Evolutionary conservation across 768 basidiomycete genomes (phyloP), one percentile per base, ranked within the genome.

Genomic region (Agaricus sinodeliciosus): DNA sequence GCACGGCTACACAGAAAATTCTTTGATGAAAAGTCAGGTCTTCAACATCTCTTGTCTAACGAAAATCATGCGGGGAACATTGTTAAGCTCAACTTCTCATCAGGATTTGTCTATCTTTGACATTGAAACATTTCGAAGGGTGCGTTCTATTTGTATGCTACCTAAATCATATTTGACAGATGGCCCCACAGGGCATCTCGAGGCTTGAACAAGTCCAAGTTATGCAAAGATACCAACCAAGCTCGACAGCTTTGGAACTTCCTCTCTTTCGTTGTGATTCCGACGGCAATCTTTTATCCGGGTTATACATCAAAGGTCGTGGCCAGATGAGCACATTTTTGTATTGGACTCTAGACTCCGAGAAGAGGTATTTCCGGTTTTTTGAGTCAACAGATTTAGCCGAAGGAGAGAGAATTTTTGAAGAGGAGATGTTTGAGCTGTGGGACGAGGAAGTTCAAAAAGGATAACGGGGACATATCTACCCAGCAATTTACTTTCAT

Each of bases 11-110:
- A 2, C 2, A n/a, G 26, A 28, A 26, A 13, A 12, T 13, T 15
- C 6, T 27, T 1, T n/a, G n/a, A n/a, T n/a, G n/a, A n/a, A n/a
- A n/a, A n/a, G 9, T 3, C 5, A 0, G 4, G 0, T 5, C 25
- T 28, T 44, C 25, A 26, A 13, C 2, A 7, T 44, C 4, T 5
- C 27, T 1, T 44, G 25, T 26, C 13, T 0, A 8, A 28, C n/a
- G 5, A 44, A 28, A 26, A 2, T 15, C 6, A 3, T 44, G 2
- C 26, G 26, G 3, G 43, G 43, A 1, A 22, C 43, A 11, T 2
- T n/a, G 9, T 2, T 39, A 39, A 9, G 37, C 12, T 39, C 15
- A 9, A 15, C 2, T 6, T 39, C 12, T 11, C 37, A 2, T 16
- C 16, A 3, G 6, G 3, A 8, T 12, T 3, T 39, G 7, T 13